Evolutionary conservation across 495 filamentous ascomycete species (phyloP).

Genomic region (Aspergillus egyptiacus): DNA sequence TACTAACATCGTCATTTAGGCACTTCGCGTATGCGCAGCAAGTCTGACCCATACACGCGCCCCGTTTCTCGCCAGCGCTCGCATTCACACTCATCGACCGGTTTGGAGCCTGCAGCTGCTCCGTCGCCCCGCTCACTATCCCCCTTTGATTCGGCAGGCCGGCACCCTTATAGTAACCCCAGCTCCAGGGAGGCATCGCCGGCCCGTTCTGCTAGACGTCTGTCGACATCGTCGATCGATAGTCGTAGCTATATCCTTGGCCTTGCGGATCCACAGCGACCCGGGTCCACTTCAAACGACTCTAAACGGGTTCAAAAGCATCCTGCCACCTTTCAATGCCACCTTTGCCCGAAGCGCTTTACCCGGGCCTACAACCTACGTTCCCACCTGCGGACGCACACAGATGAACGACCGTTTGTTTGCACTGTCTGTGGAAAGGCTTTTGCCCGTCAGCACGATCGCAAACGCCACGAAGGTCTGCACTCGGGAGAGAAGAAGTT

Average conservation of each 20-base stretch:
- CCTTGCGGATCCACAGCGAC: slow-evolving; percentile 81
- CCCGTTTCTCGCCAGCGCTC: slow-evolving; percentile 41
- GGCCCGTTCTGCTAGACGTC: slow-evolving; percentile 59
- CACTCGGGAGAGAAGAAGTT: slow-evolving; percentile 96
- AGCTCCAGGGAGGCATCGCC: slow-evolving; percentile 55
- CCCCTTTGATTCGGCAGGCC: slow-evolving; percentile 45
- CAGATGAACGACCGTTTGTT: slow-evolving; percentile 89
- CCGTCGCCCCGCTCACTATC: slow-evolving; percentile 61
- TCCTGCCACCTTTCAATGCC: slow-evolving; percentile 86
- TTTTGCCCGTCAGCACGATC: slow-evolving; percentile 88
- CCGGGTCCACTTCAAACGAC: slow-evolving; percentile 54
- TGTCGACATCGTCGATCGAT: slow-evolving; percentile 77
- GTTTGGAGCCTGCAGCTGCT: slow-evolving; percentile 39
- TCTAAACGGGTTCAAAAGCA: slow-evolving; percentile 87
- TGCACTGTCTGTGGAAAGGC: slow-evolving; percentile 95
- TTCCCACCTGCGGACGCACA: slow-evolving; percentile 88
- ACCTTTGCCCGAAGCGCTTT: slow-evolving; percentile 78
- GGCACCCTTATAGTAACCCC: slow-evolving; percentile 38
- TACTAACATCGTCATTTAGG: slow-evolving; percentile 31
- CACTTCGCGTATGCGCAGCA: slow-evolving; percentile 52
- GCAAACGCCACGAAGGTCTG: slow-evolving; percentile 84
- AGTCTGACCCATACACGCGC: slow-evolving; percentile 66
- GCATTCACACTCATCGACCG: slow-evolving; percentile 39
- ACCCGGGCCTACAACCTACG: slow-evolving; percentile 86
- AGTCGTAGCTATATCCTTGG: slow-evolving; percentile 91